Evolutionary conservation across 148 eudicot species (phyloP).

Genomic region (Gaultheria prostrata): DNA sequence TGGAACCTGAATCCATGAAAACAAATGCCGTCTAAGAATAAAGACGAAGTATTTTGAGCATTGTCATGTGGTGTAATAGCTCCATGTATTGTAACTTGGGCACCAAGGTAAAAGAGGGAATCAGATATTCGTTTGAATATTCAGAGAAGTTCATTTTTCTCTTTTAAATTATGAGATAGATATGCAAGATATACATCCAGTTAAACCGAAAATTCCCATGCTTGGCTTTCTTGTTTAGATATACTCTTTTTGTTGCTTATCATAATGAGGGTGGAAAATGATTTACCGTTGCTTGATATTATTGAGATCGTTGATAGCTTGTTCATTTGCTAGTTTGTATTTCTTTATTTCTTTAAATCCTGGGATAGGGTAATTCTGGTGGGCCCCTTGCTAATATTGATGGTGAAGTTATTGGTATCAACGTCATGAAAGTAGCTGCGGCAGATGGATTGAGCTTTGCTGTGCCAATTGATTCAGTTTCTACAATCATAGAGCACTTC

Average conservation of each 20-base stretch:
- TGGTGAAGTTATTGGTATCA: constrained; percentile 89
- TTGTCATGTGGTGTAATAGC: neutral
- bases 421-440: constrained; percentile 70
- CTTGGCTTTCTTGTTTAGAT: constrained; percentile 7
- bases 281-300: neutral
- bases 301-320: neutral
- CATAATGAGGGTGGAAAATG: neutral
- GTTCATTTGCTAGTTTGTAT: neutral
- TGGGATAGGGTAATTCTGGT: constrained; percentile 87
- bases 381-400: constrained; percentile 94
- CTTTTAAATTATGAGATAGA: neutral
- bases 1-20: neutral
- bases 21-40: neutral
- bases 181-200: neutral
- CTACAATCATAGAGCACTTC: constrained; percentile 79
- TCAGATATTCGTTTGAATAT: neutral
- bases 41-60: neutral
- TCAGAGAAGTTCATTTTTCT: neutral
- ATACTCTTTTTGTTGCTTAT: neutral
- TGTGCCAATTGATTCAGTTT: constrained; percentile 87
- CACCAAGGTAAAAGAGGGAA: neutral
- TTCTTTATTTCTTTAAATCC: neutral
- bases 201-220: neutral
- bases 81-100: neutral
- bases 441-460: constrained; percentile 93